Percentiles rank a stretch among this genome's conserved stretches.
Evolutionary conservation across 176 grass and related monocot species (phyloP).

Genomic region (Coix lacrymajobi): DNA sequence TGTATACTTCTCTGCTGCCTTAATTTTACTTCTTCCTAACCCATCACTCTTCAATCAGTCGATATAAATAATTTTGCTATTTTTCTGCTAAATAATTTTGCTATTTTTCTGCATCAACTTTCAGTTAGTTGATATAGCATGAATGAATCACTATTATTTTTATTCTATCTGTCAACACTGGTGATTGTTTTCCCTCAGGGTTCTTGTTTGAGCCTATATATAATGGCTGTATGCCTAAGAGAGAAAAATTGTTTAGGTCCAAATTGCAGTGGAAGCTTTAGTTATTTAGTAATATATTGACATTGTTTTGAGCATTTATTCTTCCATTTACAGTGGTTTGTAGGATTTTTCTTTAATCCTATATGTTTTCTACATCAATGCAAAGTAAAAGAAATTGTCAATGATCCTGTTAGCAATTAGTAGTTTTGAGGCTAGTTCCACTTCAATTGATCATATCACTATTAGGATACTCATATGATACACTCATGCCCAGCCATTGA

Average conservation of each 20-base stretch:
- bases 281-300: neutral
- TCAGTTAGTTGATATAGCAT: neutral
- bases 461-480: neutral
- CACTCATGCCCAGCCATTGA: neutral
- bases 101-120: neutral
- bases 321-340: neutral
- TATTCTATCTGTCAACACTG: neutral
- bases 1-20: neutral
- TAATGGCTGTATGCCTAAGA: neutral
- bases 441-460: neutral
- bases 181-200: neutral
- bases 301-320: slow-evolving; percentile 6
- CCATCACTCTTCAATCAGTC: neutral
- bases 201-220: neutral
- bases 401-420: neutral
- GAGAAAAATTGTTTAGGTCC: neutral
- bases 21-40: neutral
- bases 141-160: neutral
- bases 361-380: neutral
- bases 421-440: slow-evolving; percentile 12
- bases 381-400: neutral
- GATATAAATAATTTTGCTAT: neutral
- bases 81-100: neutral
- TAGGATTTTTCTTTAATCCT: neutral
- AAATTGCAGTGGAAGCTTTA: neutral